These are phyloP conservation scores for Kwoniella heveanensis DNA, from an alignment of 768 basidiomycete genomes.

Conservation along the genomic window DNA sequence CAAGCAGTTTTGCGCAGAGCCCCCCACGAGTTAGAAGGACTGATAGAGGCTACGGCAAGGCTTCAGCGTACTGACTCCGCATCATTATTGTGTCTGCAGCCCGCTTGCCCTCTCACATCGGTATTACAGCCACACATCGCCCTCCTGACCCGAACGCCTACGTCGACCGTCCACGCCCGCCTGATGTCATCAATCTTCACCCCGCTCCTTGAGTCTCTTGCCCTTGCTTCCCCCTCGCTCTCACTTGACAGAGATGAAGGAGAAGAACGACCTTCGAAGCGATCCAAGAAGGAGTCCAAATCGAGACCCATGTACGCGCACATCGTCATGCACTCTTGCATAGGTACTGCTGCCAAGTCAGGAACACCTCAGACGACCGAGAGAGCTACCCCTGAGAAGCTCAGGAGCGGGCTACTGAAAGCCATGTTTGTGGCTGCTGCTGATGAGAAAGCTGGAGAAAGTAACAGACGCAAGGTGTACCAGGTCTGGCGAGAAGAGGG, in stretches of 20 bases:
- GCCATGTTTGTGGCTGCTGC: slow-evolving; percentile 72
- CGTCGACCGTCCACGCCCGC: slow-evolving; percentile 70
- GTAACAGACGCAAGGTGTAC: slow-evolving; percentile 83
- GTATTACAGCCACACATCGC: slow-evolving; percentile 71
- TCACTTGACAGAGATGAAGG: slow-evolving; percentile 57
- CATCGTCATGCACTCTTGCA: slow-evolving; percentile 62
- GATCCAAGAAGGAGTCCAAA: slow-evolving; percentile 55
- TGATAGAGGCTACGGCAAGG: too few species aligned
- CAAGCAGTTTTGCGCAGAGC: too few species aligned
- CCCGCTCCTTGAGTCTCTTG: slow-evolving; percentile 68
- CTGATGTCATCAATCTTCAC: slow-evolving; percentile 69
- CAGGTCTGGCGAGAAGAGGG: slow-evolving; percentile 68
- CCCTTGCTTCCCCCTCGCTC: slow-evolving; percentile 51
- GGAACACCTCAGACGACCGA: too few species aligned
- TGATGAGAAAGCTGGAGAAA: slow-evolving; percentile 64
- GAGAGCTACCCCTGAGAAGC: slow-evolving; percentile 15
- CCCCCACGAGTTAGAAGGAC: too few species aligned
- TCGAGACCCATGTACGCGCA: slow-evolving; percentile 58
- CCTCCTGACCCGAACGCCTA: slow-evolving; percentile 70
- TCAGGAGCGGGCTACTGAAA: slow-evolving; percentile 62
- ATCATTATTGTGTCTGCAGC: slow-evolving; percentile 13
- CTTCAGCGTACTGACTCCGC: too few species aligned
- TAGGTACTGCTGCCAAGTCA: slow-evolving; percentile 57
- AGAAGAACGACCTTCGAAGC: slow-evolving; percentile 54
- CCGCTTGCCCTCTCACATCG: slow-evolving; percentile 62